phyloP scores from a whole-genome alignment of 1,284 basidiomycete genomes.

The Pholiota adiposa region DNA sequence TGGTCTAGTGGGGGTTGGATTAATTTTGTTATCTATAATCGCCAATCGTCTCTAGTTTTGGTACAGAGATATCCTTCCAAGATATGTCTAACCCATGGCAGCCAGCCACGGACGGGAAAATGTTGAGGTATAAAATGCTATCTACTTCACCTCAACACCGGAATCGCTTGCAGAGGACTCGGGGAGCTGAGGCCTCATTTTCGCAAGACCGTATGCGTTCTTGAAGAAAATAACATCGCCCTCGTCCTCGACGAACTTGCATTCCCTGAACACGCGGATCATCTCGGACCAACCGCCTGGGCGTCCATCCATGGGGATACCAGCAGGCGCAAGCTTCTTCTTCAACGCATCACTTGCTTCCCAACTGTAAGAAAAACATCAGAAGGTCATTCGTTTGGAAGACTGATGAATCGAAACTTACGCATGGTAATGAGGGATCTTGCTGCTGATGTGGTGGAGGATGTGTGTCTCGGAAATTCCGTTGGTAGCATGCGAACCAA shows the following conservation, averaged over 20 bases:
- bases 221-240: slow-evolving; percentile 94
- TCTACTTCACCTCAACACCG: slow-evolving; percentile 71
- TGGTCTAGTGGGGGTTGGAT: neutral
- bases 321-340: slow-evolving; percentile 70
- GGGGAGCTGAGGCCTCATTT: slow-evolving; percentile 64
- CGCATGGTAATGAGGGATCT: slow-evolving; percentile 93
- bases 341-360: slow-evolving; percentile 92
- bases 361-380: slow-evolving; percentile 55
- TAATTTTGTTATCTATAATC: neutral
- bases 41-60: neutral
- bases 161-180: slow-evolving; percentile 80
- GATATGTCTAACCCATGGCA: neutral
- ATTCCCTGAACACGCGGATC: slow-evolving; percentile 73
- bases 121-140: neutral
- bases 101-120: neutral
- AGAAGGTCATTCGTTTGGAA: slow-evolving; percentile 5
- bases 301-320: slow-evolving; percentile 62
- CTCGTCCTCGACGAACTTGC: slow-evolving; percentile 94
- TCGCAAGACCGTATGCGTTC: slow-evolving; percentile 80
- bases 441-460: slow-evolving; percentile 88
- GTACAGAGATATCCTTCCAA: neutral
- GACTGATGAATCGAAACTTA: slow-evolving; percentile 33
- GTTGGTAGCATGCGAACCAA: slow-evolving; percentile 80
- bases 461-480: slow-evolving; percentile 96
- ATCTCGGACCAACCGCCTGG: slow-evolving; percentile 83